phyloP scores from a whole-genome alignment of 225 moss, liverwort and hornwort species.

The Anthoceros angustus region DNA sequence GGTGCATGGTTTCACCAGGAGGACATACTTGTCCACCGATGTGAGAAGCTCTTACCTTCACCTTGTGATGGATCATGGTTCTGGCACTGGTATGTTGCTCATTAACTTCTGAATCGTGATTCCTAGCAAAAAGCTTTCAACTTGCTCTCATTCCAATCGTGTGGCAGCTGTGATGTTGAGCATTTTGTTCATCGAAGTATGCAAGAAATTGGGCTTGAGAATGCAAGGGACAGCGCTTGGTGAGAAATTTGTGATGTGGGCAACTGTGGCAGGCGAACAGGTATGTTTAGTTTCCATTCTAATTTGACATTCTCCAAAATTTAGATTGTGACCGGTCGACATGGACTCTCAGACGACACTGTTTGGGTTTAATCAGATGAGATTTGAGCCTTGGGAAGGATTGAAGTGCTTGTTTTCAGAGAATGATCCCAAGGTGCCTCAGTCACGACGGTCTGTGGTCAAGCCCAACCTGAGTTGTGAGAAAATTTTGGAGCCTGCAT shows the following conservation, averaged over 20 bases:
- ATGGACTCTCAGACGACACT: neutral
- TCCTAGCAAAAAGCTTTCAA: neutral
- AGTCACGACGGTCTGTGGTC: conserved; percentile 4
- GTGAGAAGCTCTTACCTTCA: conserved; percentile 10
- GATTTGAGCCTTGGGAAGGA: conserved; percentile 17
- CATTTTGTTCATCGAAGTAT: conserved; percentile 14
- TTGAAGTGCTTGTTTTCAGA: conserved; percentile 11
- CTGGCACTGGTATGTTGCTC: conserved; percentile 11
- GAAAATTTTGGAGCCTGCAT: conserved; percentile 9
- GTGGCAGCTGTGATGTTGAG: conserved; percentile 16
- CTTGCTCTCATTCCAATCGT: neutral
- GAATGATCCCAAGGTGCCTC: neutral
- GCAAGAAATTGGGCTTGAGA: conserved; percentile 13
- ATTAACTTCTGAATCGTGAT: neutral
- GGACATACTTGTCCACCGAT: conserved; percentile 8
- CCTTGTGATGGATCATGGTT: conserved; percentile 12
- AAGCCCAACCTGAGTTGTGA: neutral
- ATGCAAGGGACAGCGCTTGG: conserved; percentile 14
- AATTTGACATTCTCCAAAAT: neutral
- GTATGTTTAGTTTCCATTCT: neutral
- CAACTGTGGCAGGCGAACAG: conserved; percentile 12
- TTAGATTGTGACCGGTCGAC: neutral
- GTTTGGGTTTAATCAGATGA: conserved; percentile 7
- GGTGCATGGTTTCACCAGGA: conserved; percentile 10
- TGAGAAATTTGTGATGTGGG: conserved; percentile 13